These are phyloP conservation scores for Epichloe gansuensis DNA, from an alignment of 2,329 filamentous ascomycete genomes.

Conservation along the genomic window DNA sequence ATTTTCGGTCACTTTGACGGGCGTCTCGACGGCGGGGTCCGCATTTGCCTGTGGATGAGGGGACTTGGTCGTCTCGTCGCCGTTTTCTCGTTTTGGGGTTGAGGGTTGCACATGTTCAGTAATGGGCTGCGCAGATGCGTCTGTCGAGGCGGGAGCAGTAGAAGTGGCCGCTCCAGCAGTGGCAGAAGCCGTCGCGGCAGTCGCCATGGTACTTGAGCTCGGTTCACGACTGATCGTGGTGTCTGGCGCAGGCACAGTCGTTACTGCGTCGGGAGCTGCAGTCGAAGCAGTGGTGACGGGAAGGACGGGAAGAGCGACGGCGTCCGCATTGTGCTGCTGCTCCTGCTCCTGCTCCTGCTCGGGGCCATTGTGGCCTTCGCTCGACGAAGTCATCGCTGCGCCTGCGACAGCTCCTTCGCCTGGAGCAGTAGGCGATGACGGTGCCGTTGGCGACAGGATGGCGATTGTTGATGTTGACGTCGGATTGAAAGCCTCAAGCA, in stretches of 20 bases:
- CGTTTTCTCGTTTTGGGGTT: constrained; percentile 5
- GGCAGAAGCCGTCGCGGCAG: background rate
- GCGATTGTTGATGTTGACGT: constrained; percentile 2
- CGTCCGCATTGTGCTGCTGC: background rate
- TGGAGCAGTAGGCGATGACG: constrained; percentile 9
- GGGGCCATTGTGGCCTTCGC: constrained; percentile 25
- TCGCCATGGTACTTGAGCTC: background rate
- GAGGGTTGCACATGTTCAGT: constrained; percentile 4
- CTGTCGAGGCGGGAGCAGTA: background rate
- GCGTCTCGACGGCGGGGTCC: background rate
- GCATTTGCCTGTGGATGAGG: background rate
- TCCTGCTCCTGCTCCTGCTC: background rate
- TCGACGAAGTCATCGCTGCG: constrained; percentile 51
- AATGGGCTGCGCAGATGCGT: background rate
- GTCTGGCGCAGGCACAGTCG: constrained; percentile 1
- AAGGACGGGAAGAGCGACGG: constrained; percentile 4
- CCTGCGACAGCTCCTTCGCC: constrained; percentile 43
- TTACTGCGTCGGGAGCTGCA: constrained; percentile 5
- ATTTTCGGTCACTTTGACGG: background rate
- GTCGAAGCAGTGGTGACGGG: constrained; percentile 4
- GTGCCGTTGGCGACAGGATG: background rate
- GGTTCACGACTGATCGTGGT: background rate
- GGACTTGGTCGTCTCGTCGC: background rate
- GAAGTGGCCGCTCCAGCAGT: background rate
- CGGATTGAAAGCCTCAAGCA: constrained; percentile 4